Evolutionary conservation across 176 grass and related monocot species (phyloP).

Genomic region (Chrysopogon serrulatus): DNA sequence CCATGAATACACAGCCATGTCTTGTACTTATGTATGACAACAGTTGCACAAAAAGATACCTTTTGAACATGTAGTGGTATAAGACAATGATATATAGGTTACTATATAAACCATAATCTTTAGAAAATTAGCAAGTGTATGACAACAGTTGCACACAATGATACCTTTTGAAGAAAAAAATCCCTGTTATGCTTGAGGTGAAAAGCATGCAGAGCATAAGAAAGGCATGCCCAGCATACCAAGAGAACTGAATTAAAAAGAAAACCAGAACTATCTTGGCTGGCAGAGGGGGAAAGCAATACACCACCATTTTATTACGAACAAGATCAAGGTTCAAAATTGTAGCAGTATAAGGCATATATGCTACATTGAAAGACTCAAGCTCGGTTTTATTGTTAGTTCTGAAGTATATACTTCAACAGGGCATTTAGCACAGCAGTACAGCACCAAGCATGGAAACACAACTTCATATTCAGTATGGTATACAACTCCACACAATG

Average conservation of each 20-base stretch:
- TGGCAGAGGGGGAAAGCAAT: neutral
- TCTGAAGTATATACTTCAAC: neutral
- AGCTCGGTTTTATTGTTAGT: neutral
- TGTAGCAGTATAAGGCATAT: neutral
- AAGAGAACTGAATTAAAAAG: neutral
- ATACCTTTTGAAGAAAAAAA: neutral
- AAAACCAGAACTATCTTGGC: neutral
- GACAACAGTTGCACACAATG: too few relatives aligned
- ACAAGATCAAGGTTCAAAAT: neutral
- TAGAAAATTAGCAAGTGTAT: neutral
- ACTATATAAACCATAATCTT: neutral
- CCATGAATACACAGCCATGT: neutral
- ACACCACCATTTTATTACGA: neutral
- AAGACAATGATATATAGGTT: neutral
- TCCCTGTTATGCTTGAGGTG: neutral
- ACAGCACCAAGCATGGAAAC: neutral
- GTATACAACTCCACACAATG: neutral
- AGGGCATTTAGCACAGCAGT: neutral
- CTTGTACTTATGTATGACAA: constrained; percentile 1
- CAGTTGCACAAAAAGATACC: constrained; percentile 17
- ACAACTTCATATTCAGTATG: neutral
- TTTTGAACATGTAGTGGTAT: constrained; percentile 1
- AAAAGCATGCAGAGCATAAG: neutral
- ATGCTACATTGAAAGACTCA: neutral
- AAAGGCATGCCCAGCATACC: neutral